Evolutionary conservation across 805 yeast species (phyloP), one percentile per base, ranked within the genome.

Genomic region (Candida piceae): DNA sequence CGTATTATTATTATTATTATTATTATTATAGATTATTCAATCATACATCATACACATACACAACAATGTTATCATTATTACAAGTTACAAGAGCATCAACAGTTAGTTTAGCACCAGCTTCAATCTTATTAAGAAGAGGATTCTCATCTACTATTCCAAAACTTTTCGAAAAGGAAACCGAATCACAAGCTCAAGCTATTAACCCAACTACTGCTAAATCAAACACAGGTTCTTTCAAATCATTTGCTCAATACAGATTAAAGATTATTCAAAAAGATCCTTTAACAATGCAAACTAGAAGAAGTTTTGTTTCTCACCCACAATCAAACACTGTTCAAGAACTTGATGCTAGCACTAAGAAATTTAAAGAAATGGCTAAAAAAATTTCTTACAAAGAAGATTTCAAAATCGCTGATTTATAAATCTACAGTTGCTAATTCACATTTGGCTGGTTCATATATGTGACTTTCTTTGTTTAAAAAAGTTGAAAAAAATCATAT

Each of bases 161-260:
- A 30, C 28, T 38, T 21, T 49, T 50, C 29, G 55, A 50, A 29
- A 45, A 44, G n/a, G 55, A 52, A 29, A 16, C 31, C 2, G 49
- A 46, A 27, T 29, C 39, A 17, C 34, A 48, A 34, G 48, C 49
- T 3, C 52, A 40, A 23, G 52, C 53, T 15, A 24, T 40, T 4
- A 42, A 43, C 25, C 41, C 52, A 30, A 26, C 38, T 11, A 24
- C 42, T 8, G 32, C 29, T 12, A 28, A 23, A 13, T 11, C 39
- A 7, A 21, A 44, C 6, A 24, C 29, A 10, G 52, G 53, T 9
- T 37, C 51, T 3, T 54, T 41, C 51, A 33, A 45, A 29, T 36
- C 55, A 11, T 54, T 54, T 39, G 56, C 57, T 3, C 59, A 54
- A 35, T 54, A 54, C 48, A 48, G 59, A 39, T 35, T 54, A 26